Base-by-base conservation (phyloP, 805 yeast species). In the Schwanniomyces pseudopolymorphus region DNA sequence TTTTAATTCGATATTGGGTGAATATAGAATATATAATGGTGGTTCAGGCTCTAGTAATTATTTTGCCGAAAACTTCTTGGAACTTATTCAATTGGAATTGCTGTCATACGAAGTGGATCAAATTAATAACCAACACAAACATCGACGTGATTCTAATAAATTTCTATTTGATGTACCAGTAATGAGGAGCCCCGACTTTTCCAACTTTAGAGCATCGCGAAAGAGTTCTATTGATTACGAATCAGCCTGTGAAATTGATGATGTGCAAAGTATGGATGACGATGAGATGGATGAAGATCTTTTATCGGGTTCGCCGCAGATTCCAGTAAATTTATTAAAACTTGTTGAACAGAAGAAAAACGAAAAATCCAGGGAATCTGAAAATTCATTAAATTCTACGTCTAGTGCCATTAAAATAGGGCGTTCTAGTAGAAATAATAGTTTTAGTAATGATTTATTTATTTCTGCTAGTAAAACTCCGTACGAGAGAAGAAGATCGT, bases 21-120 rank as follows among this genome's bases (percentile, higher is more conserved):
- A 92, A 63, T 94, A 89, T 65, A 72, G 96, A 44, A 74, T 87
- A 7, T 87, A 82, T 63, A 63, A 69, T 7, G 75, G 75, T 1
- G 75, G 88, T 17, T 87, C 89, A 25, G 81, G 80, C 53, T 82
- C 85, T 54, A 75, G 85, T 39, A 89, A 84, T 56, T 90, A 89
- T 61, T 80, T 78, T 53, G 88, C 89, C 17, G 97, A 91, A 60
- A 84, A 84, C 3, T 89, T 87, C 55, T 66, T 92, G 39, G 98
- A 92, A 58, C 64, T 90, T 48, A 72, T 89, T 3, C 80, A 82
- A 43, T 61, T 84, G 4, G 81, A 78, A 47, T 64, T 81, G 48
- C 59, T 75, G 0, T 74, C 83, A 2, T 58, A 57, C 48, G 75
- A 74, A 50, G 52, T 61, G 3, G 72, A 67, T 40, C 67, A 63